These are phyloP conservation scores for Cadophora luteo-olivacea DNA, from an alignment of 2,329 filamentous ascomycete genomes.

Conservation along the genomic window DNA sequence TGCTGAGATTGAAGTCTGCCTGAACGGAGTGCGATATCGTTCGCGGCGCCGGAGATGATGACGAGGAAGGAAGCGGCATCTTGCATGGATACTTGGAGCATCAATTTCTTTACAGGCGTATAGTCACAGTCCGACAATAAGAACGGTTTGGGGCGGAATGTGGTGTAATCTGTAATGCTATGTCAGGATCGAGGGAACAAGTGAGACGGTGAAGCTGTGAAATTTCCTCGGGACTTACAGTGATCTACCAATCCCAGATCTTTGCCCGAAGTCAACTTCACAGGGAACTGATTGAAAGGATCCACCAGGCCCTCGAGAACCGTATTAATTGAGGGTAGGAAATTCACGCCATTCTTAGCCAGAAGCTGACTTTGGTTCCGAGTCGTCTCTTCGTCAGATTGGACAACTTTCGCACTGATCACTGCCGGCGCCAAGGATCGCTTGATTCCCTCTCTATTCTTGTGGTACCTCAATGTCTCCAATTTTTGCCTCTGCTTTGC, in stretches of 20 bases:
- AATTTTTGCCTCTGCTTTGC: conserved; percentile 19
- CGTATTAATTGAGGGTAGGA: neutral
- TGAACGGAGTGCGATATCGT: conserved; percentile 15
- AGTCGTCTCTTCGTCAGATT: neutral
- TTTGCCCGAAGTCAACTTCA: conserved; percentile 10
- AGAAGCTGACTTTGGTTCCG: neutral
- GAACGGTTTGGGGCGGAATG: conserved; percentile 19
- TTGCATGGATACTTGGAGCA: conserved; percentile 17
- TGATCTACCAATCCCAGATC: conserved; percentile 14
- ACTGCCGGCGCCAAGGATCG: neutral
- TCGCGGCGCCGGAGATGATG: conserved; percentile 21
- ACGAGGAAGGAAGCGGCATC: conserved; percentile 22
- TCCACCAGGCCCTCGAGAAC: neutral
- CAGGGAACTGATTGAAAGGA: conserved; percentile 15
- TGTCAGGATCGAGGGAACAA: neutral
- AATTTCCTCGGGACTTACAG: neutral
- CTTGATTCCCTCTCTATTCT: neutral
- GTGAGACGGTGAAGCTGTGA: too few relatives aligned
- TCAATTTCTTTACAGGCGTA: conserved; percentile 16
- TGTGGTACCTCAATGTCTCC: conserved; percentile 12
- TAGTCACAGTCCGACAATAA: conserved; percentile 19
- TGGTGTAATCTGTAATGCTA: conserved; percentile 14
- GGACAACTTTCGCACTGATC: neutral
- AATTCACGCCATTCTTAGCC: neutral
- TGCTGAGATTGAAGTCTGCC: conserved; percentile 5